phyloP scores from a whole-genome alignment of 805 yeast genomes.

The Jamesozyma lodderae region DNA sequence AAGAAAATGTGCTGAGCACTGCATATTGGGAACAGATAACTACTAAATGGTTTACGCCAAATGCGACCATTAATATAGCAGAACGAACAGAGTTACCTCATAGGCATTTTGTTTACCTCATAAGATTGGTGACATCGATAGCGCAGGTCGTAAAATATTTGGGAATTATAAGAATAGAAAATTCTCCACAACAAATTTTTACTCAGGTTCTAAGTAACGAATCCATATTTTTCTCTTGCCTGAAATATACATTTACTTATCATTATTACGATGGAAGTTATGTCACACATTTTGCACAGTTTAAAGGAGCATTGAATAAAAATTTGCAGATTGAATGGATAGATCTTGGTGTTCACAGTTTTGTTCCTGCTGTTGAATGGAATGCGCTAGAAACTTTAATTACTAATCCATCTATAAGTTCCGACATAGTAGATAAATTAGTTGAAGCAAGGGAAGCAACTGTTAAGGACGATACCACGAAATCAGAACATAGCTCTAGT shows the following conservation, averaged over 20 bases:
- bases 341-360: slow-evolving; percentile 46
- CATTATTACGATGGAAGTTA: slow-evolving; percentile 64
- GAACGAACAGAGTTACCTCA: not conserved
- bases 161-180: slow-evolving; percentile 44
- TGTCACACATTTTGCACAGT: slow-evolving; percentile 51
- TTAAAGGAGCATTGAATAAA: slow-evolving; percentile 54
- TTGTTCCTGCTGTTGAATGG: slow-evolving; percentile 40
- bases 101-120: slow-evolving; percentile 1
- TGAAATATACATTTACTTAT: slow-evolving; percentile 40
- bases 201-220: slow-evolving; percentile 48
- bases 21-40: slow-evolving; percentile 1
- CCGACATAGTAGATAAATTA: too few species aligned
- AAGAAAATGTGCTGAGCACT: slow-evolving; percentile 5
- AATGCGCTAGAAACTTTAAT: slow-evolving; percentile 36
- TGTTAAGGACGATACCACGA: too few species aligned
- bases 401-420: slow-evolving; percentile 20
- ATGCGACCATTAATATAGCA: not conserved
- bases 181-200: slow-evolving; percentile 40
- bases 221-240: slow-evolving; percentile 44
- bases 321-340: slow-evolving; percentile 62
- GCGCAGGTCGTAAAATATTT: slow-evolving; percentile 41
- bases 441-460: too few species aligned
- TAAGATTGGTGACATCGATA: not conserved
- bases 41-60: slow-evolving; percentile 1
- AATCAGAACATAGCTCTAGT: too few species aligned